phyloP scores from a whole-genome alignment of 305 asterid genomes.

The Petunia hybrid region DNA sequence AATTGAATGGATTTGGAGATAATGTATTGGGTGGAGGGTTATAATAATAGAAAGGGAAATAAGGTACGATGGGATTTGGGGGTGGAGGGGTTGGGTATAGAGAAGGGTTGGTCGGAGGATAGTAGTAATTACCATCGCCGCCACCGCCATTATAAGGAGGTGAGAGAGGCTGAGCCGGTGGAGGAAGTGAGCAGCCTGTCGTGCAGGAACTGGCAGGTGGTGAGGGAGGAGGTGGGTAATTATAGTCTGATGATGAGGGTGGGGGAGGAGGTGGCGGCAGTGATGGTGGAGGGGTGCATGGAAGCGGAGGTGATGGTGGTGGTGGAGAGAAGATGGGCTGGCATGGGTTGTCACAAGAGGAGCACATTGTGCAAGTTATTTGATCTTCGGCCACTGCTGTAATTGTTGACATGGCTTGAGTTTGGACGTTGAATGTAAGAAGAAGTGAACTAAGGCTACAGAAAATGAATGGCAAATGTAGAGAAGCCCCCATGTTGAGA shows the following conservation, averaged over 20 bases:
- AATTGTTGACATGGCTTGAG: conserved; percentile 45
- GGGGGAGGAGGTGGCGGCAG: background rate
- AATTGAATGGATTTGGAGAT: conserved; percentile 40
- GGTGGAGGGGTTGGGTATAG: conserved; percentile 53
- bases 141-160: conserved; percentile 41
- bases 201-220: conserved; percentile 21
- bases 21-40: conserved; percentile 41
- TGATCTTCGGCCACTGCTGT: conserved; percentile 56
- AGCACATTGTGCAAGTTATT: conserved; percentile 69
- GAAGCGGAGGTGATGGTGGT: background rate
- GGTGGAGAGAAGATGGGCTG: conserved; percentile 60
- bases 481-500: background rate
- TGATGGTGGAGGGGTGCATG: background rate
- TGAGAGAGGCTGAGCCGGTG: conserved; percentile 29
- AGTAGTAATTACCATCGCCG: conserved; percentile 49
- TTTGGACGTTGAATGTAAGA: conserved; percentile 27
- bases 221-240: background rate
- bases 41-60: conserved; percentile 53
- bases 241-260: background rate
- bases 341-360: conserved; percentile 76
- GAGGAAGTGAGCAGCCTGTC: conserved; percentile 32
- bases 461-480: background rate
- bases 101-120: conserved; percentile 35
- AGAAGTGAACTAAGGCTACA: conserved; percentile 15
- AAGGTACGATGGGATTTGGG: conserved; percentile 55